Base-by-base conservation (phyloP, 129 eudicot genomes). In the Artemisia argyi region DNA sequence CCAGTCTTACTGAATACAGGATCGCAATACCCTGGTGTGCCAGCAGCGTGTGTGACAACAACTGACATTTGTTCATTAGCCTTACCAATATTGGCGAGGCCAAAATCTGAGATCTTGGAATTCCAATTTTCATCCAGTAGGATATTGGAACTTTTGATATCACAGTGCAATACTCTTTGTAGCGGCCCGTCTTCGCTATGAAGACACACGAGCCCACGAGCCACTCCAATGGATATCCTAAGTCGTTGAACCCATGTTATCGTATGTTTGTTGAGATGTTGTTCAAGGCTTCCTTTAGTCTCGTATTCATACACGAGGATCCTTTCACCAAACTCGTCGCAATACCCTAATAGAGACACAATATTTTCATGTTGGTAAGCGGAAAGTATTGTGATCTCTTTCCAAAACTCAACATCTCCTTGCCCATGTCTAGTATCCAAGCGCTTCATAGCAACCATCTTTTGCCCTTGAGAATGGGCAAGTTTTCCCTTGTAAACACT, bases 341-440 rank as follows among this genome's bases (percentile, higher is more conserved):
- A 71, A 60, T 70, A 81, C 7, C 85, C 81, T 18, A 81, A 65
- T 7, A 81, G 68, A 18, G 85, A 65, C 64, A 81, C 74, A 35
- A 81, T 76, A 55, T 82, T 65, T 15, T 48, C 19, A 44, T 82
- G 80, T 20, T 66, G 57, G 68, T 66, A 77, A 65, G 55, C 14
- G 26, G 82, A 75, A 32, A 81, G 81, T 52, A 69, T 76, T 9
- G 58, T 65, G 24, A 81, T 66, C 70, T 76, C 81, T 3, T 71
- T 70, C 81, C 81, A 81, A 66, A 81, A 81, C 71, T 81, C 81
- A 12, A 20, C 35, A 47, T 66, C 67, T 32, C 84, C 81, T 69
- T 75, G 84, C 13, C 42, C 70, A 24, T 55, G 50, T 4, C 7
- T 30, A 13, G 52, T 24, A 44, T 82, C 35, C 61, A 76, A 62